phyloP scores from a whole-genome alignment of 73 alveolate genomes.

The Paramecium octaurelia region DNA sequence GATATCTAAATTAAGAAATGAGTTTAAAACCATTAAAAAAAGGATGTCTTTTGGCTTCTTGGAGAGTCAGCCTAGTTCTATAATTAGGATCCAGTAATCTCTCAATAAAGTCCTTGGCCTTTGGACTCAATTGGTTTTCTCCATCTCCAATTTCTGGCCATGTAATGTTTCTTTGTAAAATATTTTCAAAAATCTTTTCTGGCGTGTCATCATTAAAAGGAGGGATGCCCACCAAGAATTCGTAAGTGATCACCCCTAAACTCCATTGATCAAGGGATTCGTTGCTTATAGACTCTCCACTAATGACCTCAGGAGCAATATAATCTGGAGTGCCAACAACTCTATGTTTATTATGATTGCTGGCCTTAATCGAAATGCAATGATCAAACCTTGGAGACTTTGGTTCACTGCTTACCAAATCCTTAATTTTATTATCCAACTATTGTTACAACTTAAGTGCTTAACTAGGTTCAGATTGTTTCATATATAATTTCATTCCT shows the following conservation, averaged over 20 bases:
- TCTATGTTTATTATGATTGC: constrained; percentile 63
- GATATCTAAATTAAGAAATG: constrained; percentile 42
- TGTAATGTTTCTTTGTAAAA: constrained; percentile 55
- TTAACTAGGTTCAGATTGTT: constrained; percentile 10
- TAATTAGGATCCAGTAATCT: constrained; percentile 74
- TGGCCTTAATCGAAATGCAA: background rate
- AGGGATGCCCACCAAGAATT: constrained; percentile 86
- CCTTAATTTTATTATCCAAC: constrained; percentile 46
- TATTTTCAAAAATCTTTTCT: constrained; percentile 71
- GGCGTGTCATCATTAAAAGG: constrained; percentile 83
- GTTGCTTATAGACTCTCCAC: constrained; percentile 71
- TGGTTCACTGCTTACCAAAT: background rate
- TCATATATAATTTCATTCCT: constrained; percentile 60
- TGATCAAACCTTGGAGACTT: constrained; percentile 37
- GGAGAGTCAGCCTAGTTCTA: constrained; percentile 78
- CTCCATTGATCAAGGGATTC: constrained; percentile 94
- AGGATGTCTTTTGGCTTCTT: constrained; percentile 81
- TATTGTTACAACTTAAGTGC: constrained; percentile 15
- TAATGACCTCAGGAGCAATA: constrained; percentile 95
- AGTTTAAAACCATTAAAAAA: constrained; percentile 75
- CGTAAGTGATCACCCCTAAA: constrained; percentile 89
- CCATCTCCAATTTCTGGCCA: constrained; percentile 61
- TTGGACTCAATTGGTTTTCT: constrained; percentile 77
- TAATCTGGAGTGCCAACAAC: constrained; percentile 92
- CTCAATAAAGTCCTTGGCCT: constrained; percentile 87